Evolutionary conservation across 1,284 basidiomycete species (phyloP).

Genomic region (Neotropicomus parvogracilis): DNA sequence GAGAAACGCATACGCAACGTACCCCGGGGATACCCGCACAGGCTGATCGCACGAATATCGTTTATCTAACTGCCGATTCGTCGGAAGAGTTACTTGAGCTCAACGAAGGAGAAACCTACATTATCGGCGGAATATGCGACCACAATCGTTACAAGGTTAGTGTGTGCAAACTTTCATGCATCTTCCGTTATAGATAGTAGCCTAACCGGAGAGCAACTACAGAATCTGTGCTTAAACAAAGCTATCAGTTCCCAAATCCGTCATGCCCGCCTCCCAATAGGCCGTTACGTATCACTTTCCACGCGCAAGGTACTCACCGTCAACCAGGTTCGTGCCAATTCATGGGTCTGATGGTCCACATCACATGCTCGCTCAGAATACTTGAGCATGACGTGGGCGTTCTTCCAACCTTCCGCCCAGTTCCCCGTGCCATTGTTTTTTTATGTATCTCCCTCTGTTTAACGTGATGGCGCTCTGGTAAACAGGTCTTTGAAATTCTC

Average conservation of each 20-base stretch:
- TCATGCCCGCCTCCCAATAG: slow-evolving; percentile 91
- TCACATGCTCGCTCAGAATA: background rate
- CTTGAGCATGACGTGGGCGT: background rate
- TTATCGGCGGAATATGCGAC: slow-evolving; percentile 96
- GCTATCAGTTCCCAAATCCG: slow-evolving; percentile 72
- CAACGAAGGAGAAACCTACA: slow-evolving; percentile 82
- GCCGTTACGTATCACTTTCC: slow-evolving; percentile 77
- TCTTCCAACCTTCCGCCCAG: background rate
- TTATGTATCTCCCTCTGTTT: slow-evolving; percentile 4
- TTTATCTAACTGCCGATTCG: slow-evolving; percentile 96
- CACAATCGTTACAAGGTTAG: slow-evolving; percentile 90
- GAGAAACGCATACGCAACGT: slow-evolving; percentile 9
- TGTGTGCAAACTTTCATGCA: background rate
- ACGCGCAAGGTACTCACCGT: slow-evolving; percentile 97
- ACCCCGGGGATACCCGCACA: background rate
- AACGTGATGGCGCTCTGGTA: slow-evolving; percentile 17
- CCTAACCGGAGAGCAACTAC: slow-evolving; percentile 1
- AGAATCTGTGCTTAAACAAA: slow-evolving; percentile 90
- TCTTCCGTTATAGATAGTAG: background rate
- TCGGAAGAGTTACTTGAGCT: slow-evolving; percentile 80
- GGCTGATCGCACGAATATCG: slow-evolving; percentile 47
- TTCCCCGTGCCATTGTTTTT: background rate
- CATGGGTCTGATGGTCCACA: background rate
- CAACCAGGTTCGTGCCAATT: slow-evolving; percentile 60
- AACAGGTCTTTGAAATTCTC: slow-evolving; percentile 82